These are phyloP conservation scores for Colletotrichum filicis DNA, from an alignment of 2,329 filamentous ascomycete species.

Conservation along the genomic window DNA sequence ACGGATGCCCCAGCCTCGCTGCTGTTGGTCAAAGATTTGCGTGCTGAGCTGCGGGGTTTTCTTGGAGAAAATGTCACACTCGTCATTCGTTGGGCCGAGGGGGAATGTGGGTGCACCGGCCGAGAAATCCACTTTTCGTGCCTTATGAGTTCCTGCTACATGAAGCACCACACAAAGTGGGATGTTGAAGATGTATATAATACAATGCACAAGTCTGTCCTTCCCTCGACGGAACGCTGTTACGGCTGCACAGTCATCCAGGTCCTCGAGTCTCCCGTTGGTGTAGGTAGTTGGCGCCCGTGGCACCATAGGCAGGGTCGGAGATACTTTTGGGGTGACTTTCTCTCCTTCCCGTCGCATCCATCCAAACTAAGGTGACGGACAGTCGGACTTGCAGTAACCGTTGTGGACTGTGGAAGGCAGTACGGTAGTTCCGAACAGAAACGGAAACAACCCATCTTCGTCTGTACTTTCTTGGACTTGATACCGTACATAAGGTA, in stretches of 20 bases:
- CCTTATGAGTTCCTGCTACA: conserved; percentile 2
- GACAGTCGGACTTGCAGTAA: no score
- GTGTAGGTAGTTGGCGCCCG: no score
- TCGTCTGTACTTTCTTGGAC: background rate
- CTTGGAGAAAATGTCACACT: conserved; percentile 32
- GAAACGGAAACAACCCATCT: background rate
- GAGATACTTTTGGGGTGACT: no score
- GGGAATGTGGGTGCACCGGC: conserved; percentile 3
- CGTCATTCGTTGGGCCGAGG: conserved; percentile 11
- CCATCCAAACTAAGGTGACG: no score
- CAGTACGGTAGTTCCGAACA: background rate
- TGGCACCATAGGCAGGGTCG: no score
- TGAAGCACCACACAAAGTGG: background rate
- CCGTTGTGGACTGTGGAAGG: background rate
- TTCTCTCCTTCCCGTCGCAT: no score
- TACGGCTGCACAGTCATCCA: background rate
- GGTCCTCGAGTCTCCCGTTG: conserved; percentile 10
- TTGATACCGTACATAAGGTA: background rate
- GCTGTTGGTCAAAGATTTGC: conserved; percentile 35
- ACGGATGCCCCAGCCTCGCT: conserved; percentile 28
- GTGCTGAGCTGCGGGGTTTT: conserved; percentile 34
- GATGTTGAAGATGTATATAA: background rate
- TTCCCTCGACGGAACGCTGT: background rate
- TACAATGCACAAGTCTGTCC: background rate
- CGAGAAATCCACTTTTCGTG: conserved; percentile 1